A percentile compares a stretch with the other conserved stretches of the same genome.
Conservation (phyloP, 306 rosid genomes). For the Cyclanthera cordifolia region DNA sequence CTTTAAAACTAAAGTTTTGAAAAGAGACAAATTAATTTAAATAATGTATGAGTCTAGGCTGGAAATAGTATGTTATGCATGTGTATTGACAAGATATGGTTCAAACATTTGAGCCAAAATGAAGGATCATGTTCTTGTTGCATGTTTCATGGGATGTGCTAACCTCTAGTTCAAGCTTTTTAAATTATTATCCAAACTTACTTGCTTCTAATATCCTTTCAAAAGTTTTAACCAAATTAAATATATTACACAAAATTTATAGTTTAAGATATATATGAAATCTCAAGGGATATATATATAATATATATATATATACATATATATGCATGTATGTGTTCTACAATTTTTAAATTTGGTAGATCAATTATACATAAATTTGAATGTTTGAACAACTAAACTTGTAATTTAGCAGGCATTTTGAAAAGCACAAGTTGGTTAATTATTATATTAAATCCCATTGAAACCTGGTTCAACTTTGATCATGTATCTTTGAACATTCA, state of each 20-base stretch:
- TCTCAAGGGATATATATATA: no score
- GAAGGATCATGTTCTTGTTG: background rate
- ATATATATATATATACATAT: no score
- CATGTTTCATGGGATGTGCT: conserved; percentile 5
- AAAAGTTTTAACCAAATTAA: background rate
- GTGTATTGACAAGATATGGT: conserved; percentile 1
- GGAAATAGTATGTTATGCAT: background rate
- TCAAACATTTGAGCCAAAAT: conserved; percentile 2
- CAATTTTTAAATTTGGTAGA: no score
- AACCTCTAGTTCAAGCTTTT: background rate
- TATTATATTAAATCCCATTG: no score
- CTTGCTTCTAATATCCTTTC: background rate
- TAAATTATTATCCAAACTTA: no score
- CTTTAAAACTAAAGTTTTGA: background rate
- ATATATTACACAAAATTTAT: background rate
- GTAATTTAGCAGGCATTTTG: no score
- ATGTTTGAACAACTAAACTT: no score
- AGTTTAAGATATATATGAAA: background rate
- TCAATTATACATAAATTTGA: no score
- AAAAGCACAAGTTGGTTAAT: no score
- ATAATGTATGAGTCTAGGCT: background rate
- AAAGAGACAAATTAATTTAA: background rate
- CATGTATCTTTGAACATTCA: no score
- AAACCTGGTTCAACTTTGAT: no score
- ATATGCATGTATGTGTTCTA: no score